Conservation (phyloP, 257 asterid species). For the Lavandula angustifolia region DNA sequence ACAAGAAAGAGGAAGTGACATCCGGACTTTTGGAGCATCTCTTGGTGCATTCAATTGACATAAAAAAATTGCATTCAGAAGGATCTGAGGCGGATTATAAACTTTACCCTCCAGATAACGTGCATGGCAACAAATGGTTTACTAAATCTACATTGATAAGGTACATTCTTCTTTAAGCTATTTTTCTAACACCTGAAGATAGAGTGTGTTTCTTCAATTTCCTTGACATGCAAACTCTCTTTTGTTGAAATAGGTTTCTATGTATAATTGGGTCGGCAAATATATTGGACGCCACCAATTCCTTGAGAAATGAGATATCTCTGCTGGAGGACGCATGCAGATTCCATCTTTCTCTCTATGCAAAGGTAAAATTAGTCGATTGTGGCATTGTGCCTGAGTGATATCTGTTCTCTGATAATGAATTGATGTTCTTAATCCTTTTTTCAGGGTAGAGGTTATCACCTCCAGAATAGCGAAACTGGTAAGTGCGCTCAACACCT, state of each 20-base stretch:
- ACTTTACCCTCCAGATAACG: conserved; percentile 51
- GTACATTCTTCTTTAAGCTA: conserved; percentile 40
- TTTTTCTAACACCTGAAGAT: conserved; percentile 26
- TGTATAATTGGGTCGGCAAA: conserved; percentile 62
- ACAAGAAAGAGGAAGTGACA: conserved; percentile 55
- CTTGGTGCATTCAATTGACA: conserved; percentile 59
- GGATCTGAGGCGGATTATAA: conserved; percentile 59
- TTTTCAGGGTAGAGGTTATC: conserved; percentile 54
- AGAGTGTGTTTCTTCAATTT: conserved; percentile 22
- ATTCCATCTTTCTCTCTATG: conserved; percentile 75
- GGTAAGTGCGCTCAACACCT: conserved; percentile 44
- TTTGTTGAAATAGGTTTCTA: conserved; percentile 61
- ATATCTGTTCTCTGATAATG: conserved; percentile 26
- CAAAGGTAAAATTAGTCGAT: conserved; percentile 53
- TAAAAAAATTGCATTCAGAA: conserved; percentile 53
- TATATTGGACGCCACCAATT: conserved; percentile 46
- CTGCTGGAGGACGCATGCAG: conserved; percentile 85
- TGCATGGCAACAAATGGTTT: conserved; percentile 63
- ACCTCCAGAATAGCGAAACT: conserved; percentile 39
- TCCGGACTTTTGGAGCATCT: conserved; percentile 81
- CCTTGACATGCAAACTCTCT: conserved; percentile 22
- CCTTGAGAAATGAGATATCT: conserved; percentile 69
- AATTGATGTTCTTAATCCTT: conserved; percentile 17
- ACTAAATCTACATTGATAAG: conserved; percentile 71
- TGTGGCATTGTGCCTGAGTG: conserved; percentile 1